Evolutionary conservation across 2,329 filamentous ascomycete species (phyloP).

Genomic region (Aspergillus neotritici): DNA sequence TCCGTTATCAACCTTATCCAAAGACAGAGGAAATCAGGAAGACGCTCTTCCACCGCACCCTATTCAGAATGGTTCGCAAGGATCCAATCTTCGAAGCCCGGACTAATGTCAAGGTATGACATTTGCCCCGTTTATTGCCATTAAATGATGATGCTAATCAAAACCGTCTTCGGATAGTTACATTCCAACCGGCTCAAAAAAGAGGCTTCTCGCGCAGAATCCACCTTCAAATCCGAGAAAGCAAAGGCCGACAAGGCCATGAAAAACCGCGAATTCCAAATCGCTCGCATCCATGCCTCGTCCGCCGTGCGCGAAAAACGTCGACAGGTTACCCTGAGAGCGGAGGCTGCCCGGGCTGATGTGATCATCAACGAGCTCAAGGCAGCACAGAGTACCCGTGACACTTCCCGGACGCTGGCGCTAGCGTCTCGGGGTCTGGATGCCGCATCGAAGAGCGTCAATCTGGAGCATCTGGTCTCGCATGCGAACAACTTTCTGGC

Average conservation of each 20-base stretch:
- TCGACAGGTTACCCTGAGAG: constrained; percentile 41
- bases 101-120: constrained; percentile 37
- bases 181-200: constrained; percentile 46
- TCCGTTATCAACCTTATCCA: no score
- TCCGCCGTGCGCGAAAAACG: constrained; percentile 44
- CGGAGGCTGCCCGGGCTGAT: constrained; percentile 44
- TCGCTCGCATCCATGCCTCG: constrained; percentile 45
- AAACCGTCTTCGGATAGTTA: constrained; percentile 24
- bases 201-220: constrained; percentile 42
- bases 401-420: constrained; percentile 42
- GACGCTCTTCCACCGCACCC: no score
- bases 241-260: constrained; percentile 45
- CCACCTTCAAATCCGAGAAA: constrained; percentile 44
- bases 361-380: constrained; percentile 47
- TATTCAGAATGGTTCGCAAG: constrained; percentile 33
- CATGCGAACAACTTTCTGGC: constrained; percentile 41
- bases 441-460: constrained; percentile 41
- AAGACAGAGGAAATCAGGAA: no score
- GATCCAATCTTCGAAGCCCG: constrained; percentile 40
- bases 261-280: constrained; percentile 45
- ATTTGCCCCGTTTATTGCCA: no score
- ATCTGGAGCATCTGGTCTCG: constrained; percentile 39
- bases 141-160: no score
- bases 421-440: constrained; percentile 43
- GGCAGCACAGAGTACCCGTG: constrained; percentile 44